Conservation (phyloP, 176 grass and related monocot species). For the Oryza nivara region DNA sequence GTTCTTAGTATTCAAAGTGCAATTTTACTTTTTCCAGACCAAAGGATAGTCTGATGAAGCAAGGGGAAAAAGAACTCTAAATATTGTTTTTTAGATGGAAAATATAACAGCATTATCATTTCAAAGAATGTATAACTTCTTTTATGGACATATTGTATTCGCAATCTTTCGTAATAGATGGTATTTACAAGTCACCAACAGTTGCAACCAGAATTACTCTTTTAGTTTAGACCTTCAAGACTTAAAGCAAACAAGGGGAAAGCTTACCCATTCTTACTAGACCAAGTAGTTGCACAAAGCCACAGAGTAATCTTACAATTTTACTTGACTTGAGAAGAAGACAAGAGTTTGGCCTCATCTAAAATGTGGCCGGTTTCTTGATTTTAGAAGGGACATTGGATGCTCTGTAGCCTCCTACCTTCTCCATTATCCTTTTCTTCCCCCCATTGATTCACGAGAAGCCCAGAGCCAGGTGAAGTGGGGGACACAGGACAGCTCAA, state of each 20-base stretch:
- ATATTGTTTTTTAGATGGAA: neutral
- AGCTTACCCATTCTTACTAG: neutral
- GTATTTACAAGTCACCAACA: neutral
- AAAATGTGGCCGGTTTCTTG: slow-evolving; percentile 48
- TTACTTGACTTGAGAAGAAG: slow-evolving; percentile 16
- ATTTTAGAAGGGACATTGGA: slow-evolving; percentile 49
- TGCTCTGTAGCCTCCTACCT: slow-evolving; percentile 53
- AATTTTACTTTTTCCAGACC: neutral
- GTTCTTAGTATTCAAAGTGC: neutral
- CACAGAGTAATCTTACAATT: slow-evolving; percentile 22
- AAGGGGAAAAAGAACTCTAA: neutral
- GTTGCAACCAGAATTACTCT: neutral
- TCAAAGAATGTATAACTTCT: neutral
- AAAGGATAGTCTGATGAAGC: neutral
- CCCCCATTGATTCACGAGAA: slow-evolving; percentile 55
- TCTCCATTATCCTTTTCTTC: slow-evolving; percentile 27
- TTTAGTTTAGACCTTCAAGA: neutral
- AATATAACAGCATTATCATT: neutral
- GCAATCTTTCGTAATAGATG: neutral
- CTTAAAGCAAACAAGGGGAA: neutral
- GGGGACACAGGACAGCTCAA: slow-evolving; percentile 52
- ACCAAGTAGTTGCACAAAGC: neutral
- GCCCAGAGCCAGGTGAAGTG: slow-evolving; percentile 42
- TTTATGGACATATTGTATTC: neutral
- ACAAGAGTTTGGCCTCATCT: slow-evolving; percentile 43